A percentile compares a stretch with the other conserved stretches of the same genome.
Evolutionary conservation across 2,329 filamentous ascomycete species (phyloP).

Genomic region (Calonectria pteridis): DNA sequence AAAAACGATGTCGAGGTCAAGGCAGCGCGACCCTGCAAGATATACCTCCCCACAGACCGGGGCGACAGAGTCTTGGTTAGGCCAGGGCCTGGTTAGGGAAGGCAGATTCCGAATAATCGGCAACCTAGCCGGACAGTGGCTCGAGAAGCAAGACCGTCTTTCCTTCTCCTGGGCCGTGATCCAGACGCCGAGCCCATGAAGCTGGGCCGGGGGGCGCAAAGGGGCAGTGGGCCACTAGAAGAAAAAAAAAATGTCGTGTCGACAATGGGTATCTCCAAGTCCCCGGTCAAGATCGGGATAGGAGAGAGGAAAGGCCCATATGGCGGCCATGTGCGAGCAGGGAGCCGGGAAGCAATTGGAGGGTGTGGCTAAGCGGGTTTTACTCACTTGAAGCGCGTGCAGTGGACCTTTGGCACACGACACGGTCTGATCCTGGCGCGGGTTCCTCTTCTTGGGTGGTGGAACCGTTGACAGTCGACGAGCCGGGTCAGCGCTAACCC

Average conservation of each 20-base stretch:
- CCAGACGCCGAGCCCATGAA: slow-evolving; percentile 18
- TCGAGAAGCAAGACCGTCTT: slow-evolving; percentile 24
- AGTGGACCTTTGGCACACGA: slow-evolving; percentile 38
- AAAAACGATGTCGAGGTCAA: slow-evolving; percentile 36
- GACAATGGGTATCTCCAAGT: slow-evolving; percentile 30
- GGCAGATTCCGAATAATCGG: slow-evolving; percentile 35
- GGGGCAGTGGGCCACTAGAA: slow-evolving; percentile 19
- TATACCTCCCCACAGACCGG: slow-evolving; percentile 38
- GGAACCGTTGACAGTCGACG: slow-evolving; percentile 44
- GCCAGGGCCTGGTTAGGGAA: slow-evolving; percentile 31
- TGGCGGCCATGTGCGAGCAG: slow-evolving; percentile 38
- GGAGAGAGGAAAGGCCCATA: slow-evolving; percentile 31
- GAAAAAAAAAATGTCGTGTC: slow-evolving; percentile 24
- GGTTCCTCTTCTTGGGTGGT: slow-evolving; percentile 31
- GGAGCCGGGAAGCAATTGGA: slow-evolving; percentile 31
- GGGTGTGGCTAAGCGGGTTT: slow-evolving; percentile 33
- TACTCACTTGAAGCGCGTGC: slow-evolving; percentile 26
- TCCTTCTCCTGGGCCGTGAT: slow-evolving; percentile 17
- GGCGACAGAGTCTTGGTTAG: slow-evolving; percentile 35
- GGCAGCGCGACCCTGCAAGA: slow-evolving; percentile 43
- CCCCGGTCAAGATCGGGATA: slow-evolving; percentile 31
- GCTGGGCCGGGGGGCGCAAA: slow-evolving; percentile 1
- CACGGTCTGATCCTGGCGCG: slow-evolving; percentile 31
- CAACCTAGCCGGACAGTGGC: slow-evolving; percentile 31
- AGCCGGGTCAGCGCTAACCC: slow-evolving; percentile 40